phyloP scores from a whole-genome alignment of 2,329 filamentous ascomycete genomes.

The Elsinoe perseae region DNA sequence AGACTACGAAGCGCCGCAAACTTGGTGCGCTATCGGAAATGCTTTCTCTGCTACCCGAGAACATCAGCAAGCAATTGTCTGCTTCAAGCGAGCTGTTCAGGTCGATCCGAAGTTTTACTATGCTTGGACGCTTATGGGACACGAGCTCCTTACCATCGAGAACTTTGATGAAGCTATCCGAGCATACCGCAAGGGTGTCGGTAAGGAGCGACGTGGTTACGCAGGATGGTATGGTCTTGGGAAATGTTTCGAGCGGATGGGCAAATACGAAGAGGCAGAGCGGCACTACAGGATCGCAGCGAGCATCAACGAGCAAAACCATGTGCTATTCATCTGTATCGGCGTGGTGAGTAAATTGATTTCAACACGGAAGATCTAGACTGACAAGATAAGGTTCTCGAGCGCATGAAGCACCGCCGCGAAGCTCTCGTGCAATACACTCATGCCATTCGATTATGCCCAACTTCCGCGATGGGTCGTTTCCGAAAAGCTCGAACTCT shows the following conservation, averaged over 20 bases:
- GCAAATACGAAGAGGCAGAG: slow-evolving; percentile 65
- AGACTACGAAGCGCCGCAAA: slow-evolving; percentile 82
- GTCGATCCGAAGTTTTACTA: slow-evolving; percentile 87
- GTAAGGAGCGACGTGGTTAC: slow-evolving; percentile 82
- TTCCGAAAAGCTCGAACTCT: slow-evolving; percentile 90
- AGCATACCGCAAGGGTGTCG: slow-evolving; percentile 78
- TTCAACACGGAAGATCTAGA: neutral
- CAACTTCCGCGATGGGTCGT: slow-evolving; percentile 70
- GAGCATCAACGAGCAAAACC: slow-evolving; percentile 86
- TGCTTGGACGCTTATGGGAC: slow-evolving; percentile 88
- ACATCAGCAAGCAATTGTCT: slow-evolving; percentile 87
- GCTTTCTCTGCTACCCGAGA: slow-evolving; percentile 88
- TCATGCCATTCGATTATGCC: slow-evolving; percentile 73
- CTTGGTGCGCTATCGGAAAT: slow-evolving; percentile 93
- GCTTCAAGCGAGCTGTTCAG: slow-evolving; percentile 91
- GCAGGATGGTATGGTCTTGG: slow-evolving; percentile 95
- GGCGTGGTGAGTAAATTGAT: slow-evolving; percentile 55
- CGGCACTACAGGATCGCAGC: slow-evolving; percentile 85
- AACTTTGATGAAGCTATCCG: slow-evolving; percentile 92
- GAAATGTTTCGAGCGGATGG: slow-evolving; percentile 52
- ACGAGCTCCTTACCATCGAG: slow-evolving; percentile 92
- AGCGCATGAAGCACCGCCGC: slow-evolving; percentile 76
- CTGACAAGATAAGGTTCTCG: slow-evolving; percentile 44
- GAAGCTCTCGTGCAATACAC: slow-evolving; percentile 74
- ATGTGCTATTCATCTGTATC: slow-evolving; percentile 86